phyloP scores from a whole-genome alignment of 2,329 filamentous ascomycete species.

The Penicillium sclerotigenum region DNA sequence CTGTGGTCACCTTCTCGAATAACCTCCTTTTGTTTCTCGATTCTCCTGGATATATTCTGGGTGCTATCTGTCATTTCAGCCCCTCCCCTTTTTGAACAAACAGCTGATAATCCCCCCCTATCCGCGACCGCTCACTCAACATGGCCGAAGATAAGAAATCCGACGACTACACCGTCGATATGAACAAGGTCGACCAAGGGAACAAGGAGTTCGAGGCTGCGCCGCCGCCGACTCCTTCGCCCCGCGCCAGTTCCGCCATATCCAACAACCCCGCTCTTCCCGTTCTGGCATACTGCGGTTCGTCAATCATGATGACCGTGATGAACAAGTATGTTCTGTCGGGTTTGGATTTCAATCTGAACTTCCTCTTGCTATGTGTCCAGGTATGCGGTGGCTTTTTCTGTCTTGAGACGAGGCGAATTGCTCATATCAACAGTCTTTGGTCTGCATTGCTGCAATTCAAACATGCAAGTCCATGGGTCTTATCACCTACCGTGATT shows the following conservation, averaged over 20 bases:
- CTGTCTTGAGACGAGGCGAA: not conserved
- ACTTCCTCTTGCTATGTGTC: conserved; percentile 88
- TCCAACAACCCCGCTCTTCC: conserved; percentile 76
- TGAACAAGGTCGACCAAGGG: conserved; percentile 58
- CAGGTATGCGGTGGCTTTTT: conserved; percentile 63
- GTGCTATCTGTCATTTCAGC: conserved; percentile 3
- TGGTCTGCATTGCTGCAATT: conserved; percentile 85
- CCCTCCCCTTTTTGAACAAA: not conserved
- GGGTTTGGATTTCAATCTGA: conserved; percentile 86
- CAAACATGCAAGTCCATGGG: conserved; percentile 75
- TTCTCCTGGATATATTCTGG: not conserved
- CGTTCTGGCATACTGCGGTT: conserved; percentile 84
- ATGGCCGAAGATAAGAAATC: conserved; percentile 92
- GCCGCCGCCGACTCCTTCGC: conserved; percentile 38
- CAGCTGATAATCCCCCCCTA: not conserved
- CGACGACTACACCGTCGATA: conserved; percentile 68
- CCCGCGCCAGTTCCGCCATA: conserved; percentile 43
- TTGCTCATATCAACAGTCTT: conserved; percentile 56
- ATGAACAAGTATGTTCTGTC: conserved; percentile 99
- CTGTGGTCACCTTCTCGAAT: conserved; percentile 1
- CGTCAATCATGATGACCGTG: conserved; percentile 99
- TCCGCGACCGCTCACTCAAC: conserved; percentile 26
- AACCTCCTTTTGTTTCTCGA: conserved; percentile 1
- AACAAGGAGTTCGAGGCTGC: conserved; percentile 48
- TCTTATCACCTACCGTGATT: conserved; percentile 77